Conservation (phyloP, 352 stramenopile genomes). For the Phytophthora pinifolia region DNA sequence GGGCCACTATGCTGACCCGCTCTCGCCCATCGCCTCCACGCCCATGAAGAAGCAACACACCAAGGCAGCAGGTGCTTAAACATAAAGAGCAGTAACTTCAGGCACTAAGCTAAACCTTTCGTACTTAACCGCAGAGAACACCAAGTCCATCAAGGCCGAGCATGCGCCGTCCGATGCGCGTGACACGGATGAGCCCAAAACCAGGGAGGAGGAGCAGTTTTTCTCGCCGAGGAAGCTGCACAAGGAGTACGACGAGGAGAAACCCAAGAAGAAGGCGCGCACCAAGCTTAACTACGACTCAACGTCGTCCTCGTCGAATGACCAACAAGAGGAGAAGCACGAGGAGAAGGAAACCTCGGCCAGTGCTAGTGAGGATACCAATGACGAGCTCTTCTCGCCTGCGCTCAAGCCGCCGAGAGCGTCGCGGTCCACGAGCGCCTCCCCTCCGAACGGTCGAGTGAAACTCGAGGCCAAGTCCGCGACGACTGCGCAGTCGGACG, state of each 20-base stretch:
- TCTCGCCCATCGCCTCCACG: constrained; percentile 83
- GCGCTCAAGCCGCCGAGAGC: constrained; percentile 55
- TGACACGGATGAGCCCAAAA: constrained; percentile 22
- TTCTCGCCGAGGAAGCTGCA: constrained; percentile 67
- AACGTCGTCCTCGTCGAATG: background rate
- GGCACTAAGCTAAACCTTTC: background rate
- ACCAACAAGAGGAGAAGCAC: constrained; percentile 20
- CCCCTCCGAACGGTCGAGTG: constrained; percentile 30
- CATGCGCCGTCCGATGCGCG: constrained; percentile 12
- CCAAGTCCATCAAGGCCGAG: constrained; percentile 52
- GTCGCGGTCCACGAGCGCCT: constrained; percentile 40
- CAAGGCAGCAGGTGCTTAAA: constrained; percentile 36
- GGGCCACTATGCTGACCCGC: constrained; percentile 77
- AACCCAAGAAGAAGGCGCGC: constrained; percentile 29
- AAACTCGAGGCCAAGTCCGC: constrained; percentile 38
- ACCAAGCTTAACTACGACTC: constrained; percentile 30
- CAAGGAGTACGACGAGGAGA: constrained; percentile 52
- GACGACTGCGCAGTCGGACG: constrained; percentile 21
- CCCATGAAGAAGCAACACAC: constrained; percentile 76
- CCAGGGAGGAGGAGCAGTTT: constrained; percentile 44
- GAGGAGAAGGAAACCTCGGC: constrained; percentile 9
- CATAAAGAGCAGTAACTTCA: background rate
- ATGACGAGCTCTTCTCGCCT: constrained; percentile 77
- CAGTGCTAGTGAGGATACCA: constrained; percentile 28
- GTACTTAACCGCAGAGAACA: constrained; percentile 32